phyloP scores from a whole-genome alignment of 2,329 filamentous ascomycete species.

The Colletotrichum sp. region DNA sequence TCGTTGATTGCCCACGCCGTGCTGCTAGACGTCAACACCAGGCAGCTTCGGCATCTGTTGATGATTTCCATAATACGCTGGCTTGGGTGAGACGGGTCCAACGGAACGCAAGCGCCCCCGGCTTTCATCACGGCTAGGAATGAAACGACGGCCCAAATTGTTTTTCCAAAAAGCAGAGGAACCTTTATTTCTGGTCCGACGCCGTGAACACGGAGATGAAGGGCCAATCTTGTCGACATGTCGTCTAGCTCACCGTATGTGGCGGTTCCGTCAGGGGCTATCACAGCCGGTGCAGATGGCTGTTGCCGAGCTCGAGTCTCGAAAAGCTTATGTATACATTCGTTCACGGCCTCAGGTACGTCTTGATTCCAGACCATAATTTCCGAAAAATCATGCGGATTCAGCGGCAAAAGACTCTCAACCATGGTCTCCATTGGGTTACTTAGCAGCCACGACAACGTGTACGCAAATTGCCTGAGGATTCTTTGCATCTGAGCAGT shows the following conservation, averaged over 20 bases:
- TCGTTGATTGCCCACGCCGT: not conserved
- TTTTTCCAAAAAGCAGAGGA: constrained; percentile 30
- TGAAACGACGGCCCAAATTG: constrained; percentile 26
- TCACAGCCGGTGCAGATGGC: not conserved
- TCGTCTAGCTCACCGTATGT: constrained; percentile 24
- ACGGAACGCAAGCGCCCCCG: constrained; percentile 32
- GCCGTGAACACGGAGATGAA: constrained; percentile 10
- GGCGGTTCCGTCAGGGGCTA: constrained; percentile 23
- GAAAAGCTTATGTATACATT: not conserved
- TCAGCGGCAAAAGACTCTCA: not conserved
- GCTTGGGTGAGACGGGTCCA: constrained; percentile 25
- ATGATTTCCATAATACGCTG: not conserved
- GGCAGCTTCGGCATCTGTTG: not conserved
- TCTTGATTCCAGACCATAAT: not conserved
- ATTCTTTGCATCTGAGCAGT: not conserved
- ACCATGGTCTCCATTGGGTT: not conserved
- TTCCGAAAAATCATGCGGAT: not conserved
- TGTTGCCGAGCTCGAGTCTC: not conserved
- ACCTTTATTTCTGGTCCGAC: constrained; percentile 24
- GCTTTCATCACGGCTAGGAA: constrained; percentile 34
- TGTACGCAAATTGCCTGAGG: not conserved
- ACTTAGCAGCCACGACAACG: not conserved
- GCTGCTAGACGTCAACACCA: not conserved
- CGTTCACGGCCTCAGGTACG: not conserved
- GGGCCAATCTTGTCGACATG: constrained; percentile 17